Evolutionary conservation across 306 rosid genomes (phyloP).

Genomic region (Vachellia collinsii): DNA sequence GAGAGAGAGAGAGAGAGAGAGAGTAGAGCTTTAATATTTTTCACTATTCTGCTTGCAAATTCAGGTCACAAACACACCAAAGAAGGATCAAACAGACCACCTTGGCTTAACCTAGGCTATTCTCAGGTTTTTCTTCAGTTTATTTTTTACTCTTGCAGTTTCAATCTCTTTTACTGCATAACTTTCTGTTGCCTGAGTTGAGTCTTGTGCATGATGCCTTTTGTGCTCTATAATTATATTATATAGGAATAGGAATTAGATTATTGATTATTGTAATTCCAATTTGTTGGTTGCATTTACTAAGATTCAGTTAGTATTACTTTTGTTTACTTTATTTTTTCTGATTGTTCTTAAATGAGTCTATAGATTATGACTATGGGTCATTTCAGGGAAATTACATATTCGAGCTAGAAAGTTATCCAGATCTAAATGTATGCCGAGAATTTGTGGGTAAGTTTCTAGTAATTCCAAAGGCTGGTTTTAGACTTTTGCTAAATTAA

Average conservation of each 20-base stretch:
- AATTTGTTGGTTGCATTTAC: not conserved
- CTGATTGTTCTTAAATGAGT: conserved; percentile 4
- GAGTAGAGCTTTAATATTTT: not conserved
- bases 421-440: conserved; percentile 84
- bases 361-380: conserved; percentile 19
- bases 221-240: not conserved
- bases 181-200: conserved; percentile 5
- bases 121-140: conserved; percentile 60
- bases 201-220: not conserved
- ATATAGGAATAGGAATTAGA: not conserved
- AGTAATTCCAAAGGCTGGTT: not conserved
- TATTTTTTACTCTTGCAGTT: conserved; percentile 15
- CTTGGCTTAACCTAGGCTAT: conserved; percentile 78
- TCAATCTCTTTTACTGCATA: conserved; percentile 5
- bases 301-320: conserved; percentile 3
- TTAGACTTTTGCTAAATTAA: not conserved
- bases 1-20: too few species aligned
- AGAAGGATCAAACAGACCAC: conserved; percentile 90
- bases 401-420: conserved; percentile 77
- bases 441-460: conserved; percentile 76
- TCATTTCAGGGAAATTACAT: conserved; percentile 80
- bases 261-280: not conserved
- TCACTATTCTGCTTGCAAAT: conserved; percentile 26
- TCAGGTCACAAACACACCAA: conserved; percentile 80
- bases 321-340: conserved; percentile 7